Percentiles rank a stretch among this genome's conserved stretches.
Conservation (phyloP, 106 monocot genomes). For the Dioscorea dumetorum region DNA sequence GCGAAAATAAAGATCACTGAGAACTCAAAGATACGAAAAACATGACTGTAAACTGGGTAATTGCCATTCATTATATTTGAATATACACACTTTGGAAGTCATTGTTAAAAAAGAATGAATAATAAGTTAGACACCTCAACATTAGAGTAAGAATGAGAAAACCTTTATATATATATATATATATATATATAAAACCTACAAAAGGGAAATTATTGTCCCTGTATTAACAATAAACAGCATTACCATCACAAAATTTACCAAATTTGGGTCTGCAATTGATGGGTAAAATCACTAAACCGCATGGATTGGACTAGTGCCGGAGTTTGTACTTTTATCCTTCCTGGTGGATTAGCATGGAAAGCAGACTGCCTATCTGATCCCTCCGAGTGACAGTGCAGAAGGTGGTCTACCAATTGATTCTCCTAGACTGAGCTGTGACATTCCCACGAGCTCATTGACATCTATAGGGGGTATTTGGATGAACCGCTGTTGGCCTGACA, state of each 20-base stretch:
- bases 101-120: not conserved
- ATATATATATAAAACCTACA: not conserved
- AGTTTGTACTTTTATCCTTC: constrained; percentile 36
- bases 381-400: constrained; percentile 30
- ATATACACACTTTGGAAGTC: no score
- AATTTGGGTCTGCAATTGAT: no score
- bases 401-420: constrained; percentile 23
- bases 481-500: constrained; percentile 68
- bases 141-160: no score
- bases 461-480: constrained; percentile 51
- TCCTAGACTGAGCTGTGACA: constrained; percentile 67
- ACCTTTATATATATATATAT: not conserved
- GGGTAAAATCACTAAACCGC: constrained; percentile 14
- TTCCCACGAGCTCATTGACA: constrained; percentile 62
- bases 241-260: no score
- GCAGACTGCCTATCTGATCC: constrained; percentile 64
- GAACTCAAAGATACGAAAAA: no score
- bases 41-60: no score
- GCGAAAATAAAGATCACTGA: no score
- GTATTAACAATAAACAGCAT: no score
- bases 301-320: constrained; percentile 25
- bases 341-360: constrained; percentile 67
- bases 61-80: no score
- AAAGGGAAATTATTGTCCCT: not conserved
- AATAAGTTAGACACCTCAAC: not conserved